A percentile compares a stretch with the other conserved stretches of the same genome.
Evolutionary conservation across 768 basidiomycete species (phyloP).

Genomic region (Calvatia gigantea): DNA sequence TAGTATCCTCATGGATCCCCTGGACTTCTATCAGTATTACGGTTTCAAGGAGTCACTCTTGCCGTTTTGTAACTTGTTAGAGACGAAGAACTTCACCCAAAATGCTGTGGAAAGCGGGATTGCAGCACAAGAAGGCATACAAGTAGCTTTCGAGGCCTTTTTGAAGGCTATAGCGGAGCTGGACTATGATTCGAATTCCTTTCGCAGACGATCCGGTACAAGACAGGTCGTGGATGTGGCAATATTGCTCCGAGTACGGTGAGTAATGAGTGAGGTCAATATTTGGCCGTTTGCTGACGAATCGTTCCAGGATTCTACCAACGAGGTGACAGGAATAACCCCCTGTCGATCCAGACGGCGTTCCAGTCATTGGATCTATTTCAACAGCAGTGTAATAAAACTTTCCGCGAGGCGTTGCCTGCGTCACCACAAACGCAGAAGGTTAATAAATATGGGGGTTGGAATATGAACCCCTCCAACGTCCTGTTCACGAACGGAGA

Average conservation of each 20-base stretch:
- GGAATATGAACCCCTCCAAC: constrained; percentile 48
- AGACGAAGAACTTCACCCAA: constrained; percentile 39
- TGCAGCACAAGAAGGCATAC: constrained; percentile 28
- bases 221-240: constrained; percentile 50
- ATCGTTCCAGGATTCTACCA: constrained; percentile 40
- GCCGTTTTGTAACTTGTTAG: constrained; percentile 46
- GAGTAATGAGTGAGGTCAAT: neutral
- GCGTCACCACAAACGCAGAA: constrained; percentile 38
- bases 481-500: constrained; percentile 47
- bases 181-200: constrained; percentile 42
- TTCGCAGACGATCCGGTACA: constrained; percentile 39
- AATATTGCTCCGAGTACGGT: constrained; percentile 53
- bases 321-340: constrained; percentile 41
- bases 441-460: constrained; percentile 49
- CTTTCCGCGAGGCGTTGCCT: constrained; percentile 35
- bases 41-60: constrained; percentile 40
- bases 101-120: constrained; percentile 35
- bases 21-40: constrained; percentile 49
- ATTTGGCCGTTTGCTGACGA: neutral
- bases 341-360: constrained; percentile 44
- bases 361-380: constrained; percentile 42
- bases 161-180: constrained; percentile 38
- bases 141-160: constrained; percentile 37
- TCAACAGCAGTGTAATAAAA: constrained; percentile 40
- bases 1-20: constrained; percentile 44